Evolutionary conservation across 176 grass and related monocot genomes (phyloP), one percentile per base, ranked within the genome.

Genomic region (Chloris gayana): DNA sequence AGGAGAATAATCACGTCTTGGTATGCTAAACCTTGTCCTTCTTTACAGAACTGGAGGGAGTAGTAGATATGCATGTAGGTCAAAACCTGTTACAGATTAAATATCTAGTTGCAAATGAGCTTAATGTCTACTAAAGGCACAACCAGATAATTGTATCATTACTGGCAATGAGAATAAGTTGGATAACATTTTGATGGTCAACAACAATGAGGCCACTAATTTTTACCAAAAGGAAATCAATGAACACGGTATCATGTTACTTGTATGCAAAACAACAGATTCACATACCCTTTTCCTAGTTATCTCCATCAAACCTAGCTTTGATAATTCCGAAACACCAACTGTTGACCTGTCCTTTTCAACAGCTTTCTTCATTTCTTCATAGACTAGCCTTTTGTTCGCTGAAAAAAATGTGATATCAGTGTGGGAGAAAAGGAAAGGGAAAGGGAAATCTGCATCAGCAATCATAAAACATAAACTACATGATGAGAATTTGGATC

Each of bases 261-360:
- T 26, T n/a, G 27, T 82, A 22, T 67, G 34, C n/a, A 77, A 62
- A 63, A n/a, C 27, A 68, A 35, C 33, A 33, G 34, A 46, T 38
- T 41, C 39, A 34, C 83, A 81, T 91, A 98, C 90, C 92, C 95
- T 93, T 90, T 93, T 94, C 82, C 95, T 98, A 72, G 95, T 92
- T 82, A 98, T 89, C 79, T 92, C 92, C 92, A 98, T 98, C 84
- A 98, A 91, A 50, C 95, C 90, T 63, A 93, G 88, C 84, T 91
- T 90, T 77, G 95, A 98, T 22, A 94, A 67, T 81, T 98, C 95
- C 71, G 86, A 91, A 85, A 98, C 95, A 83, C 87, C 81, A 34
- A 98, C 95, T 9, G 84, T 90, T 50, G 95, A 98, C 19, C 95
- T 80, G 75, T 98, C 95, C 73, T 85, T 89, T 74, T 98, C 91